Evolutionary conservation across 2,329 filamentous ascomycete species (phyloP).

Genomic region (Periconia sp.): DNA sequence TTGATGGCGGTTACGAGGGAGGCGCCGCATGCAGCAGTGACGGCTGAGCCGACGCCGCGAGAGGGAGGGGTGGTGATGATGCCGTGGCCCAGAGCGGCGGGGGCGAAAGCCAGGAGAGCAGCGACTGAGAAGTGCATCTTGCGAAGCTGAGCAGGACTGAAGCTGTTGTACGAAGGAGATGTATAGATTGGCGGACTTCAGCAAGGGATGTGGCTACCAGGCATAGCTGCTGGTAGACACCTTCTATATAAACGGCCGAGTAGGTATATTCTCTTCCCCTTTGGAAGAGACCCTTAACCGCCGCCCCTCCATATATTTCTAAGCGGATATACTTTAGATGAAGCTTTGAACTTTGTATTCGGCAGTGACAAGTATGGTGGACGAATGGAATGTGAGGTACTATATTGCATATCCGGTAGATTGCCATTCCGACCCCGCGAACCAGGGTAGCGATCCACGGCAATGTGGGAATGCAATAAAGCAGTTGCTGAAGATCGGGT

Average conservation of each 20-base stretch:
- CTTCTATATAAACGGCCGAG: background rate
- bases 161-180: background rate
- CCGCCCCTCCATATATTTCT: too few species aligned
- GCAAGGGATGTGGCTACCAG: background rate
- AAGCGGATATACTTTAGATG: slow-evolving; percentile 15
- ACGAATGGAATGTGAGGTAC: slow-evolving; percentile 13
- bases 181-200: background rate
- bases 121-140: slow-evolving; percentile 18
- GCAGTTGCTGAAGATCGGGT: too few species aligned
- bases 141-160: too few species aligned
- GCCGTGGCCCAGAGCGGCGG: slow-evolving; percentile 25
- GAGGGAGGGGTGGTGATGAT: slow-evolving; percentile 28
- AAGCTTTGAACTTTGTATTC: background rate
- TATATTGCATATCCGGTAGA: slow-evolving; percentile 24
- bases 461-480: too few species aligned
- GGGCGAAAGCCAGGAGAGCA: slow-evolving; percentile 14
- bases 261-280: background rate
- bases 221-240: too few species aligned
- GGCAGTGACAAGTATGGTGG: slow-evolving; percentile 3
- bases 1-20: slow-evolving; percentile 21
- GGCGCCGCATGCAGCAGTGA: slow-evolving; percentile 22
- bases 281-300: too few species aligned
- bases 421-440: slow-evolving; percentile 13
- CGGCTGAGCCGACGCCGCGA: slow-evolving; percentile 22
- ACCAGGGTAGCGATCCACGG: too few species aligned